Evolutionary conservation across 116 monocot species (phyloP), one percentile per base, ranked within the genome.

Genomic region (Posidonia oceanica): DNA sequence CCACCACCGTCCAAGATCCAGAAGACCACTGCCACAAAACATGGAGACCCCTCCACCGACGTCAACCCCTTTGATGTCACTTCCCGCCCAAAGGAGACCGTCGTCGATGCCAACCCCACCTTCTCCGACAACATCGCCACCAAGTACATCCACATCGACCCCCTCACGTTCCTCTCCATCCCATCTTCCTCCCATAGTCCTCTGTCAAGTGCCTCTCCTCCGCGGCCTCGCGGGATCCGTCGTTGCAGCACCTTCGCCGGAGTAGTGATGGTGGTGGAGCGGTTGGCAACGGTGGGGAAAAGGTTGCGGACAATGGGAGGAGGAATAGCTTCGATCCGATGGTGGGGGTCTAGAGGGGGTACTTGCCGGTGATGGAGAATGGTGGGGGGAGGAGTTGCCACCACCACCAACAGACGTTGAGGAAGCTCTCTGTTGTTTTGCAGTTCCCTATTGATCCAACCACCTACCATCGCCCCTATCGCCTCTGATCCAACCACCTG

Each of bases 111-210:
- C 29, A 29, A 29, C 29, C 29, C 29, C 39, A 73, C 81, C 71
- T 87, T 84, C 77, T 71, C 71, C 53, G 87, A 84, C 55, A 81
- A 84, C 55, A 81, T 87, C 76, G 87, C 87, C 64, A 79, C 87
- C 63, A 87, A 87, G 51, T 83, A 87, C 87, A 78, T 29, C 29
- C 29, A 29, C 29, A 29, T 29, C 29, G 29, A 29, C 29, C 29
- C 29, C 29, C 29, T 29, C 1, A 29, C 1, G 1, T 29, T 29
- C 29, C 29, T 29, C 29, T 29, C 29, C 29, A 29, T 0, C 29
- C 29, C 29, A 29, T 29, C 29, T 29, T 29, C 29, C 29, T 29
- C 29, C 29, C 29, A 1, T 0, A 76, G 22, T 39, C 86, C 68
- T 67, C 71, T 36, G 69, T 73, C 81, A 37, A 4, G 54, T 61